A percentile compares a stretch with the other conserved stretches of the same genome.
Conservation (phyloP, 768 basidiomycete species). For the Hygrophoropsis aurantiaca region DNA sequence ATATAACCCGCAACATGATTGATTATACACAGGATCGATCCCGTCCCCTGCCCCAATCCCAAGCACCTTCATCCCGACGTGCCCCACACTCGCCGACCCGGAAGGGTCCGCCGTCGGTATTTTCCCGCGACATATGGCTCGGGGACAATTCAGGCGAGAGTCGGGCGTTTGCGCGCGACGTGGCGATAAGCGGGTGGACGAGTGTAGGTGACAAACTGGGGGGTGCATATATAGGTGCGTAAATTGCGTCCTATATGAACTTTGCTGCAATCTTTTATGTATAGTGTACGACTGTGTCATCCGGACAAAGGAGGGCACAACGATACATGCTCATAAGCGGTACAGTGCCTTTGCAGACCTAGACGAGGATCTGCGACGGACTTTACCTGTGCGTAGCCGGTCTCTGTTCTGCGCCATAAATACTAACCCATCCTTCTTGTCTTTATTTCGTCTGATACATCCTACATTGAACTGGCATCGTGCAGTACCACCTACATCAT, state of each 20-base stretch:
- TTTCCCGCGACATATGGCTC: constrained; percentile 71
- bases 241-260: neutral
- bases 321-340: constrained; percentile 64
- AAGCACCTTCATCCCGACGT: no score
- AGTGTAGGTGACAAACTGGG: constrained; percentile 65
- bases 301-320: constrained; percentile 65
- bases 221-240: constrained; percentile 66
- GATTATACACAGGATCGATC: no score
- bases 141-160: constrained; percentile 58
- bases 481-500: constrained; percentile 43
- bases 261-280: neutral
- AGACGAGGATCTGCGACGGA: constrained; percentile 43
- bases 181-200: constrained; percentile 69
- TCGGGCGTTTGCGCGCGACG: constrained; percentile 60
- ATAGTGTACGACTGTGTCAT: constrained; percentile 71
- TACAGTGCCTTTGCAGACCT: constrained; percentile 67
- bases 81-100: constrained; percentile 21
- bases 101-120: constrained; percentile 50
- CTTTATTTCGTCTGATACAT: neutral
- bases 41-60: no score
- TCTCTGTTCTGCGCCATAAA: no score
- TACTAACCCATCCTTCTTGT: constrained; percentile 1
- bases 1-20: no score
- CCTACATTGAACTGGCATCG: neutral
- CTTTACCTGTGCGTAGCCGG: constrained; percentile 57